phyloP scores from a whole-genome alignment of 75 land plant genomes.

The Cryptomeria japonica region DNA sequence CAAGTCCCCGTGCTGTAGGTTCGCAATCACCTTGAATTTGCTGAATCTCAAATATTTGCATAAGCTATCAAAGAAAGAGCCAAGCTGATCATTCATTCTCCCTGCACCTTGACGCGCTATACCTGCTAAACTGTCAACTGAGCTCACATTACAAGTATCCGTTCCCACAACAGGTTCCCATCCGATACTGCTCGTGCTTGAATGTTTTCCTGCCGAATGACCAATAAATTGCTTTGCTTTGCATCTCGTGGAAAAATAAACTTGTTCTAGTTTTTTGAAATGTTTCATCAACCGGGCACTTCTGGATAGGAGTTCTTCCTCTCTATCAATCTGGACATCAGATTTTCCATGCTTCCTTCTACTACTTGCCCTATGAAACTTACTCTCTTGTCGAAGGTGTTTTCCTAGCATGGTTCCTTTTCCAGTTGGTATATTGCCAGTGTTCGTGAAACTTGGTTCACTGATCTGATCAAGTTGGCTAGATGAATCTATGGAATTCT shows the following conservation, averaged over 20 bases:
- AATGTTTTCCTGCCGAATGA: constrained; percentile 10
- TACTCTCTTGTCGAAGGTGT: constrained; percentile 8
- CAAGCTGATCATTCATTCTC: constrained; percentile 46
- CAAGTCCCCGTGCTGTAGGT: constrained; percentile 73
- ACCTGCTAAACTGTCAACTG: constrained; percentile 38
- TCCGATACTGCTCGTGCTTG: constrained; percentile 28
- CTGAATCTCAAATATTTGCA: constrained; percentile 74
- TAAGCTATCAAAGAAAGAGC: constrained; percentile 67
- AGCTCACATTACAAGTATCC: constrained; percentile 47
- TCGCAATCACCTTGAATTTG: constrained; percentile 72
- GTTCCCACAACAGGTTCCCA: constrained; percentile 38
- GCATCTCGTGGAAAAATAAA: constrained; percentile 65
- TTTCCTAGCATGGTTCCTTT: constrained; percentile 16
- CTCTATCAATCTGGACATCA: constrained; percentile 13
- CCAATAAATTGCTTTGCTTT: constrained; percentile 28
- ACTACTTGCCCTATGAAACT: constrained; percentile 1
- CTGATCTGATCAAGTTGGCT: constrained; percentile 6
- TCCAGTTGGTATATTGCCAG: neutral
- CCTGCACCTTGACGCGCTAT: constrained; percentile 22
- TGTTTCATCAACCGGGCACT: constrained; percentile 71
- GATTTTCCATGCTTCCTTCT: constrained; percentile 44
- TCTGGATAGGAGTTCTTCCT: constrained; percentile 37
- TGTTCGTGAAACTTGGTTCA: constrained; percentile 6
- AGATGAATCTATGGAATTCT: neutral
- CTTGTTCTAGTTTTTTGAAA: constrained; percentile 72